phyloP scores from a whole-genome alignment of 371 early-diverging fungal genomes.

The Neoconidiobolus thromboides region DNA sequence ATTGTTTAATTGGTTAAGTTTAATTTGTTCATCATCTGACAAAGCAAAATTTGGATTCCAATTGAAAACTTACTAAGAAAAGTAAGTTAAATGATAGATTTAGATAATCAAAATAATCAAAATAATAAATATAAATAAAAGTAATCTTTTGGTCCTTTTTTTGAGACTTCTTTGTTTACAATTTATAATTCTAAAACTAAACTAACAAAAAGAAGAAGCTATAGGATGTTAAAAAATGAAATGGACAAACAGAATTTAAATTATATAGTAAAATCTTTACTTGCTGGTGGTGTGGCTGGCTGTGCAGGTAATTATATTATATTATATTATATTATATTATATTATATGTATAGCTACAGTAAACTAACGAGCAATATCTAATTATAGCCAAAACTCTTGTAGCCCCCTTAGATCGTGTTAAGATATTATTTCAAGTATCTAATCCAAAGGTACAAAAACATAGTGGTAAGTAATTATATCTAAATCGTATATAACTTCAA shows the following conservation, averaged over 20 bases:
- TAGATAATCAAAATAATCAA: no score
- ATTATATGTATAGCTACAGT: constrained; percentile 7
- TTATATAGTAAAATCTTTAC: constrained; percentile 28
- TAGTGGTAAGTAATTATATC: constrained; percentile 31
- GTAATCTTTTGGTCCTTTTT: no score
- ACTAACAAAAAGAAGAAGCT: no score
- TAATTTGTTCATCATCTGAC: no score
- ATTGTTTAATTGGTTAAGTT: no score
- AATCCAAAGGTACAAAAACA: constrained; percentile 71
- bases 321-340: not conserved
- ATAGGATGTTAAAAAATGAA: no score
- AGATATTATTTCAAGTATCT: constrained; percentile 89
- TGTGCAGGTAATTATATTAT: constrained; percentile 24
- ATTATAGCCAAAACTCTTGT: constrained; percentile 77
- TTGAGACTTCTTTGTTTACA: no score
- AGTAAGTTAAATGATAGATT: no score
- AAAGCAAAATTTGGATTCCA: no score
- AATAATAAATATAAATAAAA: no score
- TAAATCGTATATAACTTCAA: not conserved
- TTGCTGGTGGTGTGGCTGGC: constrained; percentile 55
- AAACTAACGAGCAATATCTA: not conserved
- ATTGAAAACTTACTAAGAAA: no score
- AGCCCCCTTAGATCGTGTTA: constrained; percentile 93
- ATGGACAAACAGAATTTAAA: not conserved
- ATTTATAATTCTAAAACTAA: no score